Percentiles rank a stretch among this genome's conserved stretches.
These are phyloP conservation scores for Penicillium subrubescens DNA, from an alignment of 495 filamentous ascomycete species.

Conservation along the genomic window DNA sequence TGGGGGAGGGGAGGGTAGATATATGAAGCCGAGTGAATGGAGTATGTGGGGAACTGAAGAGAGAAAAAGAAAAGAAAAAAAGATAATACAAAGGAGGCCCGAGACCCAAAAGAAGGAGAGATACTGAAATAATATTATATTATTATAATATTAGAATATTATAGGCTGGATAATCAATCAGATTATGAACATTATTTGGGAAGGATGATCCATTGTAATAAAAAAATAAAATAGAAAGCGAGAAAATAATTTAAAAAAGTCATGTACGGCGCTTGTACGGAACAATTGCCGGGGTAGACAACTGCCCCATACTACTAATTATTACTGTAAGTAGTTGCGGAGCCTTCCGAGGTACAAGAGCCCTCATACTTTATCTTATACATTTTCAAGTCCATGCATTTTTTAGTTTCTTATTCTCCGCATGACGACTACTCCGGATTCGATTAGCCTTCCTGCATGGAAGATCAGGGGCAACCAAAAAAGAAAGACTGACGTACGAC, in stretches of 20 bases:
- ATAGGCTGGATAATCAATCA: background rate
- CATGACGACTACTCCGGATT: conserved; percentile 8
- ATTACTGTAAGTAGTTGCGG: background rate
- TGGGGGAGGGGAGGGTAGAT: conserved; percentile 12
- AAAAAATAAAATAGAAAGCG: too few species aligned
- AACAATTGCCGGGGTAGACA: conserved; percentile 4
- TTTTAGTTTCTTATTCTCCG: background rate
- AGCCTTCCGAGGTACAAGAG: background rate
- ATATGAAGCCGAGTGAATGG: conserved; percentile 17
- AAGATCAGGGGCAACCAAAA: conserved; percentile 29
- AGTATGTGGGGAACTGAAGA: conserved; percentile 24
- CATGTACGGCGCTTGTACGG: conserved; percentile 2
- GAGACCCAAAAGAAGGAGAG: conserved; percentile 1
- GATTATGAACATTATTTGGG: background rate
- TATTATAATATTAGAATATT: background rate
- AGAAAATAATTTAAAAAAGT: background rate
- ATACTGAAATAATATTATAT: background rate
- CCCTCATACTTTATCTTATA: background rate
- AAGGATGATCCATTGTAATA: background rate
- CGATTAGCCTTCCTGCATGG: conserved; percentile 25
- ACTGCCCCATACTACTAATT: background rate
- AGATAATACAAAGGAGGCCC: conserved; percentile 1
- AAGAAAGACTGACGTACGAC: conserved; percentile 29
- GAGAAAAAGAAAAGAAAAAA: conserved; percentile 14
- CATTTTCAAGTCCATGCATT: background rate